Evolutionary conservation across 2,329 filamentous ascomycete genomes (phyloP).

Genomic region (Penicillium sp.): DNA sequence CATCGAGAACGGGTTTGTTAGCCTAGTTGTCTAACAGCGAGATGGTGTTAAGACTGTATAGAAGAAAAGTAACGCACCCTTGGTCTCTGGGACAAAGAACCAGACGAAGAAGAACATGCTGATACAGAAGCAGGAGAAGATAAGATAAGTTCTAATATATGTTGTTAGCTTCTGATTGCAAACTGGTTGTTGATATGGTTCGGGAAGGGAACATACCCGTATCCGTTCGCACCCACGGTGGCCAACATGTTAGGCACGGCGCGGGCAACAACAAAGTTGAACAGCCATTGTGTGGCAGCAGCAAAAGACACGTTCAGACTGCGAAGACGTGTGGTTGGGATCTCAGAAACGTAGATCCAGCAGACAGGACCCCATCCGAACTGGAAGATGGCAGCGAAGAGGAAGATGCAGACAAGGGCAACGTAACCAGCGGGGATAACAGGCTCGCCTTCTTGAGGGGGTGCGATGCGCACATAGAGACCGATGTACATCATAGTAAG

Average conservation of each 20-base stretch:
- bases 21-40: not conserved
- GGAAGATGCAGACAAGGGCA: slow-evolving; percentile 72
- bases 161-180: not conserved
- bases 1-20: not conserved
- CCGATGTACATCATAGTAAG: slow-evolving; percentile 48
- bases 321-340: slow-evolving; percentile 69
- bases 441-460: slow-evolving; percentile 55
- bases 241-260: slow-evolving; percentile 71
- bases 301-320: slow-evolving; percentile 71
- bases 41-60: not conserved
- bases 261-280: slow-evolving; percentile 74
- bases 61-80: slow-evolving; percentile 53
- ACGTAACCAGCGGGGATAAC: slow-evolving; percentile 72
- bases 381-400: slow-evolving; percentile 73
- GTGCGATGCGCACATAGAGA: slow-evolving; percentile 59
- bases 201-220: slow-evolving; percentile 46
- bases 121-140: slow-evolving; percentile 70
- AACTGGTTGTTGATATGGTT: slow-evolving; percentile 24
- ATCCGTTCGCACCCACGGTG: slow-evolving; percentile 55
- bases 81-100: slow-evolving; percentile 75
- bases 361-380: slow-evolving; percentile 73
- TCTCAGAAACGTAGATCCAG: slow-evolving; percentile 75
- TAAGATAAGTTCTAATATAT: slow-evolving; percentile 65
- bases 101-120: slow-evolving; percentile 69
- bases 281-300: slow-evolving; percentile 73